Evolutionary conservation across 106 monocot species (phyloP).

Genomic region (Platanthera zijinensis): DNA sequence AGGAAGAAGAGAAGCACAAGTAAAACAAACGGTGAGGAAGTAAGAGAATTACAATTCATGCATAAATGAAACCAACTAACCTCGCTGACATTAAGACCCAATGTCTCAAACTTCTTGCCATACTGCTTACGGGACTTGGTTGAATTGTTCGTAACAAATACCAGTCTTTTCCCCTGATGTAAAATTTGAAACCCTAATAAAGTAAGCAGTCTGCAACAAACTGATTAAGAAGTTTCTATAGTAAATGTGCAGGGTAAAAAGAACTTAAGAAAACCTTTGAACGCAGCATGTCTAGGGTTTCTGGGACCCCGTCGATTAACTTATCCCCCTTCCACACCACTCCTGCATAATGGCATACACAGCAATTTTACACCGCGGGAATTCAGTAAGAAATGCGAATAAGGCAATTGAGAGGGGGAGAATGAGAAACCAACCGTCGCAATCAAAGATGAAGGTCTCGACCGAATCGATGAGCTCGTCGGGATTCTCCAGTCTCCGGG

Average conservation of each 20-base stretch:
- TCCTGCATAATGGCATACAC: slow-evolving; percentile 30
- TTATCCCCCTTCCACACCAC: slow-evolving; percentile 98
- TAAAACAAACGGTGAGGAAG: background rate
- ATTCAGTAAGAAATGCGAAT: background rate
- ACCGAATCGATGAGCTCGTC: slow-evolving; percentile 86
- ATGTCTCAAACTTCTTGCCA: slow-evolving; percentile 89
- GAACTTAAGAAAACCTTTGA: slow-evolving; percentile 37
- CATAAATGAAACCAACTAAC: slow-evolving; percentile 23
- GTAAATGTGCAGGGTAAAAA: background rate
- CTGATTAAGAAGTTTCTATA: no score
- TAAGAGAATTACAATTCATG: background rate
- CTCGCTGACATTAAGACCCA: slow-evolving; percentile 83
- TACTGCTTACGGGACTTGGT: slow-evolving; percentile 97
- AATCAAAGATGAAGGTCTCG: slow-evolving; percentile 95
- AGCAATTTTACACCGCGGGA: background rate
- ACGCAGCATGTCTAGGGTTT: slow-evolving; percentile 81
- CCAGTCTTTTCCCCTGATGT: slow-evolving; percentile 76
- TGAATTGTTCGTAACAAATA: slow-evolving; percentile 97
- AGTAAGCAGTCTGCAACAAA: background rate
- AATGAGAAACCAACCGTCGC: slow-evolving; percentile 47
- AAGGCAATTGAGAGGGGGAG: background rate
- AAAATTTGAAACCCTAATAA: background rate
- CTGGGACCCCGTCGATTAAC: slow-evolving; percentile 79
- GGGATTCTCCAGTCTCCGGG: slow-evolving; percentile 46
- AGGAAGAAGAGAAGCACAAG: slow-evolving; percentile 3